Percentiles rank a stretch among this genome's conserved stretches.
Evolutionary conservation across 2,329 filamentous ascomycete genomes (phyloP).

Genomic region (Paecilomyces variotii): DNA sequence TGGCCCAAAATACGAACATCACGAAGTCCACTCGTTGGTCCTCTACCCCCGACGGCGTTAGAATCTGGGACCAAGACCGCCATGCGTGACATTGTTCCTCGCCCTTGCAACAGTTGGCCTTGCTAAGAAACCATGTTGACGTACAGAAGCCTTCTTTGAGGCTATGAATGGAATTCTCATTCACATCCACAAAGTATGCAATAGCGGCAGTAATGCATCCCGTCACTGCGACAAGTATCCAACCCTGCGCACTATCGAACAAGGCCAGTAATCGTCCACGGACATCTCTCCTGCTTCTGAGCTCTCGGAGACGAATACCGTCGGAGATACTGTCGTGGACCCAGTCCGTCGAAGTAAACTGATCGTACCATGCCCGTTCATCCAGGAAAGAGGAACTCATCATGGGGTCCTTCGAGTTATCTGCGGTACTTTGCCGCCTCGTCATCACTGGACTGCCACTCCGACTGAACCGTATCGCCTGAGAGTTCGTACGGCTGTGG

Average conservation of each 20-base stretch:
- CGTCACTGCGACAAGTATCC: conserved; percentile 86
- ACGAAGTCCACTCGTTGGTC: conserved; percentile 64
- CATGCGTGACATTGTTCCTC: conserved; percentile 51
- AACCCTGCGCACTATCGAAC: conserved; percentile 85
- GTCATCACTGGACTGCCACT: conserved; percentile 52
- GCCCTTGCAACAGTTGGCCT: conserved; percentile 57
- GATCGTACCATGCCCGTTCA: conserved; percentile 96
- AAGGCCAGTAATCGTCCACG: conserved; percentile 68
- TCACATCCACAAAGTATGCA: conserved; percentile 83
- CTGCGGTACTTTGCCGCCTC: conserved; percentile 16
- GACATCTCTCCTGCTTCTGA: conserved; percentile 74
- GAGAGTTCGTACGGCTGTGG: conserved; percentile 44
- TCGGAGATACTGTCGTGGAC: conserved; percentile 96
- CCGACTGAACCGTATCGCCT: conserved; percentile 39
- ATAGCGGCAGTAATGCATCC: conserved; percentile 76
- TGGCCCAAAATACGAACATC: conserved; percentile 65
- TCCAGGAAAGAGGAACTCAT: conserved; percentile 63
- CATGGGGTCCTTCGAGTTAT: conserved; percentile 41
- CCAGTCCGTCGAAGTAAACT: conserved; percentile 97
- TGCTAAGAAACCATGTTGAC: conserved; percentile 62
- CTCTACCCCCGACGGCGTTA: conserved; percentile 43
- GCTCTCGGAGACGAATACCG: conserved; percentile 75
- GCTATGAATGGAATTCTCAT: conserved; percentile 79
- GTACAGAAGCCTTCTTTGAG: conserved; percentile 84
- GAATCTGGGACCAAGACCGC: conserved; percentile 57